Conservation (phyloP, 805 yeast species). For the Starmerella apicola region DNA sequence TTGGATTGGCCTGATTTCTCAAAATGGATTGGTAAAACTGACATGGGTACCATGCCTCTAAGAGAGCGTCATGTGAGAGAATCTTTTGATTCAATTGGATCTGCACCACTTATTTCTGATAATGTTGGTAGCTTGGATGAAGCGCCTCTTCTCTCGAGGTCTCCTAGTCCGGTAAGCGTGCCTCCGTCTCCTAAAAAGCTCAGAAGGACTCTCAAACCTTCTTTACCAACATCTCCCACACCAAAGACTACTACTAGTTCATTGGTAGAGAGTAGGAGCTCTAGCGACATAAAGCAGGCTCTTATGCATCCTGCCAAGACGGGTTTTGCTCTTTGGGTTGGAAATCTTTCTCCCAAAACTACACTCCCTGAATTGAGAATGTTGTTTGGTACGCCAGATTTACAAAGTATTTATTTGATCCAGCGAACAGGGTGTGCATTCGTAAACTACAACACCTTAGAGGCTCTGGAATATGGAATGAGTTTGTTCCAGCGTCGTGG, state of each 20-base stretch:
- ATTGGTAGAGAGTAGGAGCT: too few relatives aligned
- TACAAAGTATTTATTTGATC: constrained; percentile 30
- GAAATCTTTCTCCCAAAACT: constrained; percentile 30
- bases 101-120: background rate
- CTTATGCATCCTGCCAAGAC: constrained; percentile 25
- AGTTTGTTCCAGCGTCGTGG: constrained; percentile 23
- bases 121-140: background rate
- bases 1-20: constrained; percentile 6
- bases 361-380: constrained; percentile 28
- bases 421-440: constrained; percentile 34
- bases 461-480: constrained; percentile 26
- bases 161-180: background rate
- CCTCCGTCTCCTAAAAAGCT: too few relatives aligned
- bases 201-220: too few relatives aligned
- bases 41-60: background rate
- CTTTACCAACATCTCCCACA: background rate
- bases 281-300: too few relatives aligned
- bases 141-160: background rate
- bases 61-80: background rate
- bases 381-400: constrained; percentile 29
- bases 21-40: background rate
- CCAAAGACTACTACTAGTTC: constrained; percentile 1
- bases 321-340: constrained; percentile 37
- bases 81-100: background rate
- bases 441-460: constrained; percentile 28